A percentile compares a stretch with the other conserved stretches of the same genome.
phyloP scores from a whole-genome alignment of 2,329 filamentous ascomycete species.

The Neopestalotiopsis clavispora region DNA sequence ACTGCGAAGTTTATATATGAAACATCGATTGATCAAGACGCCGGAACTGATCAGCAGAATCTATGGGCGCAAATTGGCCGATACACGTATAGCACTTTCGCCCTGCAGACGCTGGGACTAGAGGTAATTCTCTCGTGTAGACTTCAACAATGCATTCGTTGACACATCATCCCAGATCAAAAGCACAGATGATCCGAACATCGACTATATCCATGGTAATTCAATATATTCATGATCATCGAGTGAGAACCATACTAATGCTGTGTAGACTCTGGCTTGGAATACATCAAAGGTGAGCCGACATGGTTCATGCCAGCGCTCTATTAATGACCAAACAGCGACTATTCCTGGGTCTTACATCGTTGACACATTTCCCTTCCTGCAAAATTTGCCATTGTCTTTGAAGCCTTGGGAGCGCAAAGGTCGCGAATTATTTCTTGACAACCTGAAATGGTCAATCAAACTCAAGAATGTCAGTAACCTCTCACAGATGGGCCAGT shows the following conservation, averaged over 20 bases:
- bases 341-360: not conserved
- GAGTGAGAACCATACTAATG: not conserved
- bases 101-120: not conserved
- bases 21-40: not conserved
- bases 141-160: not conserved
- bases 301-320: not conserved
- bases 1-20: not conserved
- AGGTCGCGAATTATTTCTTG: not conserved
- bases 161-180: not conserved
- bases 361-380: not conserved
- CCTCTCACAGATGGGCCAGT: not conserved
- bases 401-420: not conserved
- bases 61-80: conserved; percentile 1
- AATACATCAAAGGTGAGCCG: not conserved
- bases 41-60: not conserved
- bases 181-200: not conserved
- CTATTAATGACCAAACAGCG: not conserved
- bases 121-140: not conserved
- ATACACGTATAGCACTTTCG: conserved; percentile 3
- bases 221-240: not conserved
- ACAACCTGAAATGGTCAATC: not conserved
- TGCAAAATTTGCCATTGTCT: not conserved
- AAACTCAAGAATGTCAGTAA: not conserved
- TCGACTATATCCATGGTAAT: not conserved
- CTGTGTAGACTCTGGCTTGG: not conserved